Percentiles rank a stretch among this genome's conserved stretches.
phyloP scores from a whole-genome alignment of 139 green algal genomes.

The Edaphochlamys debaryana region DNA sequence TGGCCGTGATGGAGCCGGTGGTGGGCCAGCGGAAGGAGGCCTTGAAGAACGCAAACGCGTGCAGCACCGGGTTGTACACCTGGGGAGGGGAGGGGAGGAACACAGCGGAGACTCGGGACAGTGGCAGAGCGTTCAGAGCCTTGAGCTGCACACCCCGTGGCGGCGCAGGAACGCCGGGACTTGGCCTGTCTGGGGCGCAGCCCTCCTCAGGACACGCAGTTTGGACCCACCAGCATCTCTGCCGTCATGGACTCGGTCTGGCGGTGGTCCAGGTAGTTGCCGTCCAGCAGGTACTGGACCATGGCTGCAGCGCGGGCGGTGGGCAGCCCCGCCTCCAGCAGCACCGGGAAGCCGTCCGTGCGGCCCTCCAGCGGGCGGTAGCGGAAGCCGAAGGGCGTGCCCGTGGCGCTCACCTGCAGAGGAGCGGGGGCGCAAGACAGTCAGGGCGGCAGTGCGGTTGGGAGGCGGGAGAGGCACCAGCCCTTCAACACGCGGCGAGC shows the following conservation, averaged over 20 bases:
- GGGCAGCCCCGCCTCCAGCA: constrained; percentile 42
- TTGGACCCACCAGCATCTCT: constrained; percentile 40
- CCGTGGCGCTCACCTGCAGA: constrained; percentile 6
- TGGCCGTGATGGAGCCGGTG: constrained; percentile 6
- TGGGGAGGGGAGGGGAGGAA: background rate
- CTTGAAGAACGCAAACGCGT: constrained; percentile 21
- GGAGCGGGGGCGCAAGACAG: too few species aligned
- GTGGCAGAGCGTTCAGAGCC: too few species aligned
- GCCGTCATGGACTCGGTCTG: constrained; percentile 9
- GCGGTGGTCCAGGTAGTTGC: constrained; percentile 60
- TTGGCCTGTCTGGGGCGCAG: too few species aligned
- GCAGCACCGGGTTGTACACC: constrained; percentile 22
- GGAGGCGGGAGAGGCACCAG: too few species aligned
- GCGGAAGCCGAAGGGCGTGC: constrained; percentile 50
- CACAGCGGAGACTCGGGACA: background rate
- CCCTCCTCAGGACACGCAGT: too few species aligned
- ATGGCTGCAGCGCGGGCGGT: background rate
- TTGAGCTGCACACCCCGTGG: too few species aligned
- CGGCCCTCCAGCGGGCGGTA: constrained; percentile 21
- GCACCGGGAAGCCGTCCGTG: constrained; percentile 52
- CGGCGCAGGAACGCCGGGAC: too few species aligned
- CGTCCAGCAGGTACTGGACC: constrained; percentile 49
- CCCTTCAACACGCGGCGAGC: too few species aligned
- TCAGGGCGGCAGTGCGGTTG: too few species aligned
- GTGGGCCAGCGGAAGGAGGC: constrained; percentile 1